Evolutionary conservation across 1,284 basidiomycete genomes (phyloP).

Genomic region (Marasmius fiardii): DNA sequence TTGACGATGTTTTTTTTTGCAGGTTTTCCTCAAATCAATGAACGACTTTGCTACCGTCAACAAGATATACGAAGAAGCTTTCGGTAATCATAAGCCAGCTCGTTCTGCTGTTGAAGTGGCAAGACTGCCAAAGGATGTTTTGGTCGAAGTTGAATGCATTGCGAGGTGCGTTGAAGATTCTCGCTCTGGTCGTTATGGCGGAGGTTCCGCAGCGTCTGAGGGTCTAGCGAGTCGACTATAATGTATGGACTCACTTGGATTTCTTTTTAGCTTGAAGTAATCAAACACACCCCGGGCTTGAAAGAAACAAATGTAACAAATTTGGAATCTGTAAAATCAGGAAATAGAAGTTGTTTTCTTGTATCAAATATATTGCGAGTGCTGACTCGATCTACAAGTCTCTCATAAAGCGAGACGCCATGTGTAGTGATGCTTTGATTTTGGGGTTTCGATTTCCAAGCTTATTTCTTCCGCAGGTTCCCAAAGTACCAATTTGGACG

Average conservation of each 20-base stretch:
- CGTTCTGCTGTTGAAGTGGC: slow-evolving; percentile 85
- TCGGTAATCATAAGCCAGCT: slow-evolving; percentile 91
- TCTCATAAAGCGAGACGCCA: no score
- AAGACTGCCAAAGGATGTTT: slow-evolving; percentile 45
- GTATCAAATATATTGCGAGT: background rate
- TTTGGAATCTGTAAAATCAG: background rate
- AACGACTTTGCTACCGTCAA: slow-evolving; percentile 88
- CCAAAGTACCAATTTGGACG: no score
- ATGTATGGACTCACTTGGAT: background rate
- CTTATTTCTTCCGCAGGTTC: background rate
- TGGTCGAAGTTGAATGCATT: slow-evolving; percentile 93
- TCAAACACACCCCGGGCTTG: no score
- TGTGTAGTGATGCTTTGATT: no score
- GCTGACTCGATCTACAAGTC: background rate
- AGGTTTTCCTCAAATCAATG: slow-evolving; percentile 95
- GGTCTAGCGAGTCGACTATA: background rate
- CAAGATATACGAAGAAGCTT: slow-evolving; percentile 72
- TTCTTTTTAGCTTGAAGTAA: slow-evolving; percentile 1
- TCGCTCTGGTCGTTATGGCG: background rate
- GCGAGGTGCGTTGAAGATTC: slow-evolving; percentile 46
- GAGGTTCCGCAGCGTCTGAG: background rate
- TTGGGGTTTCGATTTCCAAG: no score
- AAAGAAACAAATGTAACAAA: background rate
- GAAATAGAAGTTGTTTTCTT: background rate
- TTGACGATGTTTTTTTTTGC: slow-evolving; percentile 1